Conservation (phyloP, 179 eudicot species). For the Beta macrorhiza region DNA sequence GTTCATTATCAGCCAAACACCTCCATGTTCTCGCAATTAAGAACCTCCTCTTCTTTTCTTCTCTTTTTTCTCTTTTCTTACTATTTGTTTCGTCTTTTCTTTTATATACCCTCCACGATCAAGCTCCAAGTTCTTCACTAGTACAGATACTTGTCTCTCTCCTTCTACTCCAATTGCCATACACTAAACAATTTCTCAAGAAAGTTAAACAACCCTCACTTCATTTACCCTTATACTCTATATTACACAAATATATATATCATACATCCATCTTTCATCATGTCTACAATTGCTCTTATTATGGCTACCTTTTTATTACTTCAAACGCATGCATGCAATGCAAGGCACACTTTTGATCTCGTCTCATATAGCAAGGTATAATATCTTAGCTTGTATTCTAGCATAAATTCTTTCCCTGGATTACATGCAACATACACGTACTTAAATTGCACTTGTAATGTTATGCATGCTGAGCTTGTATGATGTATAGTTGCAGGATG, state of each 20-base stretch:
- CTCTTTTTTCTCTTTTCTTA: background rate
- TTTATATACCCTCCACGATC: background rate
- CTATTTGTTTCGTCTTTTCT: conserved; percentile 30
- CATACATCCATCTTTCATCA: conserved; percentile 12
- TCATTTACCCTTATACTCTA: background rate
- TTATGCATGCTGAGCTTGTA: background rate
- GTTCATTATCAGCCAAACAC: conserved; percentile 48
- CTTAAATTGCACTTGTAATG: background rate
- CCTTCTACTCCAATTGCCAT: background rate
- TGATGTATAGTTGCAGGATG: conserved; percentile 25
- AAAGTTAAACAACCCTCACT: background rate
- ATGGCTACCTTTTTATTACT: conserved; percentile 31
- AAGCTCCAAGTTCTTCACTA: background rate
- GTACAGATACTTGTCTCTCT: conserved; percentile 28
- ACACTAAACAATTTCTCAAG: background rate
- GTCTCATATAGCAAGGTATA: conserved; percentile 32
- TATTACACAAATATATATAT: background rate
- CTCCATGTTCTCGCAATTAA: conserved; percentile 68
- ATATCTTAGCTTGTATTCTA: background rate
- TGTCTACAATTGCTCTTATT: conserved; percentile 34
- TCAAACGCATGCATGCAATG: conserved; percentile 54
- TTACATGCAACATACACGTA: background rate
- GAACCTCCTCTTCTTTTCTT: conserved; percentile 27
- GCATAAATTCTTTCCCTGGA: background rate
- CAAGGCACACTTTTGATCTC: conserved; percentile 34